Base-by-base conservation (phyloP, 129 eudicot genomes). In the Centella asiatica region DNA sequence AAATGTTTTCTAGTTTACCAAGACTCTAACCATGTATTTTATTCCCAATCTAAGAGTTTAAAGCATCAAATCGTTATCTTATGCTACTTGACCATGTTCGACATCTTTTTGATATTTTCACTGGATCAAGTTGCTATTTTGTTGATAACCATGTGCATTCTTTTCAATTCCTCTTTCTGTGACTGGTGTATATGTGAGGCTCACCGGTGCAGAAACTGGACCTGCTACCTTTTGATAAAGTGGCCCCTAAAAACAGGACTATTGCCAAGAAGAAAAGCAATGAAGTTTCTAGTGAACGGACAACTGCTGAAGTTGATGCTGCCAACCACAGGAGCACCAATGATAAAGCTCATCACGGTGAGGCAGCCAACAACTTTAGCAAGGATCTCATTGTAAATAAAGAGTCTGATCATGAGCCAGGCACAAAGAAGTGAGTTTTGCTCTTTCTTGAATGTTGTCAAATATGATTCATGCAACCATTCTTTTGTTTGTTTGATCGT, bases 191-290 rank as follows among this genome's bases (percentile, higher is more conserved):
- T 50, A 3, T 5, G 13, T 5, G 36, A 26, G 33, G 22, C 58
- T 53, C 58, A 24, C n/a, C 27, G 15, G 19, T 53, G 36, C 58
- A 11, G 58, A 29, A 10, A 25, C 5, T 52, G 58, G 19, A n/a
- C 58, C 34, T 52, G 66, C 47, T 32, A 29, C 49, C 39, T 22
- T 33, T 65, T 19, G 24, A 48, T n/a, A 42, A 13, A 67, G 29
- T 37, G 20, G 42, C 22, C 19, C 45, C 42, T 14, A n/a, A 58
- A 45, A 46, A 33, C 14, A 48, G 26, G 54, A 50, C 68, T 15
- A 73, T 65, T 52, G 53, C 54, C 20, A 65, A 73, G 68, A 75
- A 69, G 68, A 69, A 78, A 65, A 72, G n/a, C 60, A 62, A 55
- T 57, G 79, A 57, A 27, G 49, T 51, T 9, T 40, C 67, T 26